Base-by-base conservation (phyloP, 306 rosid genomes). In the Rubus parviflorus region DNA sequence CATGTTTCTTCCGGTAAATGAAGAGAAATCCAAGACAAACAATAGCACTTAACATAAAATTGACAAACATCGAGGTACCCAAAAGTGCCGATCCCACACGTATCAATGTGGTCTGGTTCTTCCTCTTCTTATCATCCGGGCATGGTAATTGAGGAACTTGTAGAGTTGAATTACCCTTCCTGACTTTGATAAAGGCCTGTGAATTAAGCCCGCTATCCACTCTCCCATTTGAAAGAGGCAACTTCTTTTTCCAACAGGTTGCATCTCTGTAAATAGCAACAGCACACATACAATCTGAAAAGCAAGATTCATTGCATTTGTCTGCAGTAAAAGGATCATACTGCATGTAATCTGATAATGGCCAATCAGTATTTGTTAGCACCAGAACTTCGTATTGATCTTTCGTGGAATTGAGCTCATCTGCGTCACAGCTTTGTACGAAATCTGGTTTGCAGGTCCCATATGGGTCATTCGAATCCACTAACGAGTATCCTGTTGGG, bases 201-300 rank as follows among this genome's bases (percentile, higher is more conserved):
- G 77, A 61, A 12, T 62, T 52, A 15, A 49, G 73, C 22, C 3
- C n/a, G 0, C 9, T 3, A 38, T 73, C 75, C 23, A 38, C 69
- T 48, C 86, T 83, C 66, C 91, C 89, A 58, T 83, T 85, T 0
- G 83, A 83, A 48, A 87, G 84, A 13, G 89, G 86, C 13, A 83
- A 25, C 78, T 64, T 87, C 84, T 85, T 87, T 83, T 85, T 87
- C 85, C 82, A 78, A 42, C 91, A 83, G 2, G 30, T 64, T 6
- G 19, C 74, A 0, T 2, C 49, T 11, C 65, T 37, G 67, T 47
- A 85, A 37, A 73, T 63, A 3, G 76, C 72, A 14, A 83, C 89
- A 43, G 85, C 77, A 67, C 85, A 86, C 45, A 77, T 4, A 62
- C 86, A 88, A 54, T 85, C 87, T 41, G 23, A 56, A 49, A 75